Evolutionary conservation across 2,329 filamentous ascomycete species (phyloP), one percentile per base, ranked within the genome.

Genomic region (Aspergillus fumigatiaffinis): DNA sequence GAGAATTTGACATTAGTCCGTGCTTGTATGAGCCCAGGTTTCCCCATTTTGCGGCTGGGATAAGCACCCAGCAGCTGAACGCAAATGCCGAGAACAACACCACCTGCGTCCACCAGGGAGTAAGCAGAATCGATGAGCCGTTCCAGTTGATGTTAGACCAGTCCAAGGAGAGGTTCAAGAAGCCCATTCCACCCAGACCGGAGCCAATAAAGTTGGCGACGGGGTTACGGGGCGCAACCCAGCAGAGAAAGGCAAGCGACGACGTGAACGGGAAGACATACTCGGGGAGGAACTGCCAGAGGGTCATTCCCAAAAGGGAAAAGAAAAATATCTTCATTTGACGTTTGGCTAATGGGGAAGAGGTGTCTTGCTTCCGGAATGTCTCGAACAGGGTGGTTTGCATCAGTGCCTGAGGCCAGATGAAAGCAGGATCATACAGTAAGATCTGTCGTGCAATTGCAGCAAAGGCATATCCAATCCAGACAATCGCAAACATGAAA

Each of bases 271-370:
- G 84, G 56, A 86, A 86, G 1, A 81, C 77, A 53, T 79, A 87
- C 65, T 87, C 84, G 0, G 84, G 84, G 0, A 87, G 69, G 58
- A 87, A 86, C 57, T 87, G 83, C 84, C 84, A 87, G 0, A 84
- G 61, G 0, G 79, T 83, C 53, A 85, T 76, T 3, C 75, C 83
- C 0, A 80, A 57, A 0, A 87, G 72, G 0, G 79, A 76, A 9
- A 75, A 68, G 69, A 85, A 86, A 69, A 87, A 86, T 1, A 86
- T 75, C 42, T 74, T 77, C 69, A 83, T 84, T 64, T 85, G 83
- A 52, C 79, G 80, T 47, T 77, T 76, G 0, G 82, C 80, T 1
- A 79, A 63, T 1, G 73, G 72, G 5, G 79, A 79, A 0, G 82
- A 81, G 32, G 76, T 75, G 55, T 81, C 77, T 54, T 80, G 76